A percentile compares a stretch with the other conserved stretches of the same genome.
phyloP scores from a whole-genome alignment of 1,284 basidiomycete genomes.

The Naganishia liquefaciens region DNA sequence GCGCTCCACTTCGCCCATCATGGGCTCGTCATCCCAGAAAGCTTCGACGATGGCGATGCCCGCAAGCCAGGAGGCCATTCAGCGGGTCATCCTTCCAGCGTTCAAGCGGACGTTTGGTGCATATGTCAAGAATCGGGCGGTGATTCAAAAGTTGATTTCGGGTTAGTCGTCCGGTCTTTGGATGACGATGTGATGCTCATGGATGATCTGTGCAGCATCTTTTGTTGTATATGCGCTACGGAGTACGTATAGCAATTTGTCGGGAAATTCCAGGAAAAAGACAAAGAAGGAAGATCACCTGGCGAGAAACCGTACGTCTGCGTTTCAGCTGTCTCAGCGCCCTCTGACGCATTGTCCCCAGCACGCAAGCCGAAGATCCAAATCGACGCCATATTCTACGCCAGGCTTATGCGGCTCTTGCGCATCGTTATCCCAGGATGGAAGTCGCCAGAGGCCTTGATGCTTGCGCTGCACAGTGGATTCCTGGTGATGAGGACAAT shows the following conservation, averaged over 20 bases:
- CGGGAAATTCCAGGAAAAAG: slow-evolving; percentile 1
- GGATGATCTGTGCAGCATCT: neutral
- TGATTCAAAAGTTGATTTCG: slow-evolving; percentile 16
- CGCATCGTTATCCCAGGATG: slow-evolving; percentile 86
- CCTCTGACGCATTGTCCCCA: neutral
- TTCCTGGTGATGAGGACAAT: slow-evolving; percentile 86
- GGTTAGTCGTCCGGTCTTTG: neutral
- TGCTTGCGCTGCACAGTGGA: slow-evolving; percentile 82
- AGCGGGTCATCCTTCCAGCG: slow-evolving; percentile 17
- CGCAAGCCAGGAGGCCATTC: slow-evolving; percentile 20
- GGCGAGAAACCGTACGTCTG: neutral
- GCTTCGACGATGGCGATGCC: slow-evolving; percentile 9
- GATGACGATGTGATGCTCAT: too few relatives aligned
- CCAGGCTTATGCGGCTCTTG: slow-evolving; percentile 73
- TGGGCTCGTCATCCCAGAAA: neutral
- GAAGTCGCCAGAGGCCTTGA: slow-evolving; percentile 79
- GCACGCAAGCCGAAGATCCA: slow-evolving; percentile 26
- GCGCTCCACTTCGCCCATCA: neutral
- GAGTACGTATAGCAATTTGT: slow-evolving; percentile 25
- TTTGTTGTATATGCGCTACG: slow-evolving; percentile 22
- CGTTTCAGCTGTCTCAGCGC: neutral
- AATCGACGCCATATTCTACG: slow-evolving; percentile 89
- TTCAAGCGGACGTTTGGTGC: slow-evolving; percentile 10
- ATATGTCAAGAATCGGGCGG: slow-evolving; percentile 8
- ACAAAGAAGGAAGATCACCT: slow-evolving; percentile 1